A percentile compares a stretch with the other conserved stretches of the same genome.
phyloP scores from a whole-genome alignment of 2,329 filamentous ascomycete species.

The Colletotrichum musicola region DNA sequence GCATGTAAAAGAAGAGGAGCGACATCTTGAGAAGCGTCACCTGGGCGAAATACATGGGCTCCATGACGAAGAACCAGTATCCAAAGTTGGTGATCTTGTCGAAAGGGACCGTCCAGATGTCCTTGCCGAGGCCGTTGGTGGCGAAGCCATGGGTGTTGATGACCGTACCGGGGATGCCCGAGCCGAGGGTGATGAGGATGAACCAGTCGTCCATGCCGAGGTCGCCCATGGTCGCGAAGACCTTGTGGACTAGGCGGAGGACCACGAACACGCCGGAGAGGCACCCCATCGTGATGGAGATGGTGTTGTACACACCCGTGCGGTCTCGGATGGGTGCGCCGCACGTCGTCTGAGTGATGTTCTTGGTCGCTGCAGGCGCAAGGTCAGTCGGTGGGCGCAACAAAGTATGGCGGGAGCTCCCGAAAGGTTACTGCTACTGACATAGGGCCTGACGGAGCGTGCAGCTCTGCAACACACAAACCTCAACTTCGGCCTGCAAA shows the following conservation, averaged over 20 bases:
- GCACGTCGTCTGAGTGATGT: conserved; percentile 45
- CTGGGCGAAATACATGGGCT: conserved; percentile 60
- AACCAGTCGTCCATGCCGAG: conserved; percentile 56
- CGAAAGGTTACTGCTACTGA: conserved; percentile 39
- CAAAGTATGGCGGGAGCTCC: background rate
- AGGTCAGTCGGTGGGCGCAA: background rate
- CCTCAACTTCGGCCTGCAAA: conserved; percentile 44
- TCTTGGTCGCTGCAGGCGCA: conserved; percentile 35
- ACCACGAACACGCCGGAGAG: conserved; percentile 56
- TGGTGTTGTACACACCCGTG: conserved; percentile 48
- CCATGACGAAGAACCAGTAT: conserved; percentile 57
- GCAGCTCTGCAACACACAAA: conserved; percentile 47
- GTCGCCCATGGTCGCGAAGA: conserved; percentile 49
- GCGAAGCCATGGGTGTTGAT: conserved; percentile 49
- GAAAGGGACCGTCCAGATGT: conserved; percentile 62
- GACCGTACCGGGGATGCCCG: conserved; percentile 47
- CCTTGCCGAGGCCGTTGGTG: conserved; percentile 60
- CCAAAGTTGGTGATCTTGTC: conserved; percentile 58
- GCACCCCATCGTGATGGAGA: conserved; percentile 49
- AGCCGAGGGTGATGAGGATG: conserved; percentile 45
- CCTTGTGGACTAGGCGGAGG: conserved; percentile 54
- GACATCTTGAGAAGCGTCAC: conserved; percentile 63
- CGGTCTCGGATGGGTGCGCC: conserved; percentile 47
- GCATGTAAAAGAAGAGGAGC: conserved; percentile 67
- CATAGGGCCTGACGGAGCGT: conserved; percentile 48